phyloP scores from a whole-genome alignment of 139 green algal species.

The Chlamydomonas incerta region DNA sequence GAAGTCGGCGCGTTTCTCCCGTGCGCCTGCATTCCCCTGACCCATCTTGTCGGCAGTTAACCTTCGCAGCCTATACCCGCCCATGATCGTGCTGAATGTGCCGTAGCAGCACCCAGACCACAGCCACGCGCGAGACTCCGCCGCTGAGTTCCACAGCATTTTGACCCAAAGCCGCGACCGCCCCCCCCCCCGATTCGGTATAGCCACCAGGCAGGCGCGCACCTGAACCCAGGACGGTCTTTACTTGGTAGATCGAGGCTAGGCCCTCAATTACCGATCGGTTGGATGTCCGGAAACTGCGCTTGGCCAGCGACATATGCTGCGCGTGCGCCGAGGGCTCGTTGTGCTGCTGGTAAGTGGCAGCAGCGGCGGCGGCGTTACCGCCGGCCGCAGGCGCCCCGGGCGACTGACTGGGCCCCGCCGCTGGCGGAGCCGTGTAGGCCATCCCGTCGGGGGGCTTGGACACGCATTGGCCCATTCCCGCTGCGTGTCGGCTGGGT shows the following conservation, averaged over 20 bases:
- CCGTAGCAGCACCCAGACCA: too few species aligned
- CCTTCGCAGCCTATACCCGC: too few species aligned
- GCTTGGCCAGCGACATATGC: slow-evolving; percentile 7
- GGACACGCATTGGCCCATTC: slow-evolving; percentile 39
- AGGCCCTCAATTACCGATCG: slow-evolving; percentile 29
- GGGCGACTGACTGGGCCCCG: neutral
- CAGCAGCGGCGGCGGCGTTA: slow-evolving; percentile 3
- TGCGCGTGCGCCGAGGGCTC: neutral
- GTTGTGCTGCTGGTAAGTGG: neutral
- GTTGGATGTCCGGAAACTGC: slow-evolving; percentile 18
- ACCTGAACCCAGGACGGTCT: slow-evolving; percentile 41
- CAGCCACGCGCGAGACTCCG: too few species aligned
- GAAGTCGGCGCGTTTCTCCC: too few species aligned
- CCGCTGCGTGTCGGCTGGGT: too few species aligned
- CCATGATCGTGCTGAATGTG: too few species aligned
- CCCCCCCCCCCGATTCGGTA: too few species aligned
- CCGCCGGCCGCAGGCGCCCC: neutral
- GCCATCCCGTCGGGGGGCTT: slow-evolving; percentile 23
- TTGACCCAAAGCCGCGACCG: too few species aligned
- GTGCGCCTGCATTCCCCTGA: too few species aligned
- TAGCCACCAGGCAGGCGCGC: neutral
- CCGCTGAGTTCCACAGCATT: too few species aligned
- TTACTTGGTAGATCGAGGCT: slow-evolving; percentile 40
- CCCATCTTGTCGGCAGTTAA: too few species aligned
- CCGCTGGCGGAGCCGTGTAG: neutral